Evolutionary conservation across 345 rosid species (phyloP).

Genomic region (Capsella bursapastoris): DNA sequence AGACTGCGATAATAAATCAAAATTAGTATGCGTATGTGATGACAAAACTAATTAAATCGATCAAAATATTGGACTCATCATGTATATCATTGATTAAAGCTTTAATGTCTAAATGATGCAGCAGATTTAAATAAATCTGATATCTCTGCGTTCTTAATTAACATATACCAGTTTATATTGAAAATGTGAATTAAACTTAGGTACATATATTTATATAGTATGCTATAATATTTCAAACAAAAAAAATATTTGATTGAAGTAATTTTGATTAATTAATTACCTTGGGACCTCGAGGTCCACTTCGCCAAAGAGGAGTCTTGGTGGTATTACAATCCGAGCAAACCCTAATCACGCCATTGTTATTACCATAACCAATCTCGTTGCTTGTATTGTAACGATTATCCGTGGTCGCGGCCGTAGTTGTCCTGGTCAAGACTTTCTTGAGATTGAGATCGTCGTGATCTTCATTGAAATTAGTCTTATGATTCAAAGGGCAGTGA

Average conservation of each 20-base stretch:
- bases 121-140: neutral
- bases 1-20: slow-evolving; percentile 54
- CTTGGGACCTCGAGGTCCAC: slow-evolving; percentile 98
- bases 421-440: slow-evolving; percentile 33
- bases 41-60: neutral
- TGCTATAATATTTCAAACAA: neutral
- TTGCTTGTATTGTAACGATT: slow-evolving; percentile 29
- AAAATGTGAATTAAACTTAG: neutral
- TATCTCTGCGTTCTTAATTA: neutral
- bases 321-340: slow-evolving; percentile 94
- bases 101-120: neutral
- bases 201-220: slow-evolving; percentile 1
- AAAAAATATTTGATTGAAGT: neutral
- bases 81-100: slow-evolving; percentile 3
- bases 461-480: slow-evolving; percentile 28
- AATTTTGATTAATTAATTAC: slow-evolving; percentile 43
- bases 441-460: slow-evolving; percentile 34
- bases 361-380: slow-evolving; percentile 42
- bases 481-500: slow-evolving; percentile 30
- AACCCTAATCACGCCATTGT: slow-evolving; percentile 48
- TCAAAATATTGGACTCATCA: neutral
- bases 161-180: neutral
- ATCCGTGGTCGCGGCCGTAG: slow-evolving; percentile 9
- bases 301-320: slow-evolving; percentile 98
- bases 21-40: neutral